Evolutionary conservation across 352 stramenopile genomes (phyloP), one percentile per base, ranked within the genome.

Genomic region (Phytophthora constricta): DNA sequence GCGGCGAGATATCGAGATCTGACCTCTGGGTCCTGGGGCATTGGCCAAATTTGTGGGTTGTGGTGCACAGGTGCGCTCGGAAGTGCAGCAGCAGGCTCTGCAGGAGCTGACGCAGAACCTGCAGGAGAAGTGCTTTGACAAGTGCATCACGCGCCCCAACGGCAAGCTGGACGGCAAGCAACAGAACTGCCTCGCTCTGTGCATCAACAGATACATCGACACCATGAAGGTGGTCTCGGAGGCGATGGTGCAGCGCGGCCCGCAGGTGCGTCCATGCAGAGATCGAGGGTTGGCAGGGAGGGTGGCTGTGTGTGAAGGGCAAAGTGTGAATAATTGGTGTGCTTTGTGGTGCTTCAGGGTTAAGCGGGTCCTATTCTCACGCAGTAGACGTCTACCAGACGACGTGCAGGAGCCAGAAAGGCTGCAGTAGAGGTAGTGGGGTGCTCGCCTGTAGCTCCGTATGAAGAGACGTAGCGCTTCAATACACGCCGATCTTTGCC

Each of bases 61-160:
- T 64, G 48, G 34, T 25, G 54, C 22, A 23, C 68, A 95, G 85
- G 77, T 95, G 22, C 87, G 87, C 69, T 87, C 84, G 58, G 87
- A 96, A 72, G 82, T 96, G 28, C 83, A 95, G 72, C 73, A 87
- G 62, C 86, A 94, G 68, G 86, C 86, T 56, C 73, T 95, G 34
- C 84, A 96, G 74, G 87, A 95, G 64, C 68, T 96, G 68, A 95
- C 87, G 52, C 83, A 91, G 75, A 94, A 86, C 64, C 61, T 97
- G 48, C 87, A 95, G 75, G 86, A 95, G 57, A 97, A 97, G 68
- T 97, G 89, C 71, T 97, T 97, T 63, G 87, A 97, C 77, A 93
- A 96, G 75, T 97, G 89, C 79, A 82, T 97, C 70, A 80, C 86
- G 42, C 83, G 74, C 55, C 76, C 89, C 19, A 87, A 84, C 58